phyloP scores from a whole-genome alignment of 78 protist genomes.

The Dictyostelium brefeldianum region DNA sequence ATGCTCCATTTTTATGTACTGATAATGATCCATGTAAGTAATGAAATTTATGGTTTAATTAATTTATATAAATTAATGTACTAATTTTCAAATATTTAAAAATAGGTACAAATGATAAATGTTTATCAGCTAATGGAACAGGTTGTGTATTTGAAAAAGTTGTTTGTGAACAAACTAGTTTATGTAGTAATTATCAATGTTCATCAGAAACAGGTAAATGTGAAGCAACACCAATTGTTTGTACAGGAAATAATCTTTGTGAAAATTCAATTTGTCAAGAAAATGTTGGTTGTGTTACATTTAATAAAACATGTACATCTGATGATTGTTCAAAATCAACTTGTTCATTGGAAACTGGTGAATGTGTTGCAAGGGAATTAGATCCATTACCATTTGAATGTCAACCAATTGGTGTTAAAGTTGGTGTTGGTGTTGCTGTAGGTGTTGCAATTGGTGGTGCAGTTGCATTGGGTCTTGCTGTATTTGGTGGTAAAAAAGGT shows the following conservation, averaged over 20 bases:
- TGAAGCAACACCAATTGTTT: neutral
- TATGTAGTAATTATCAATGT: neutral
- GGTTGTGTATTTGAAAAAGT: constrained; percentile 31
- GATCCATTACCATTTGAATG: constrained; percentile 65
- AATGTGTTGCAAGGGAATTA: constrained; percentile 26
- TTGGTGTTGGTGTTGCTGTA: constrained; percentile 45
- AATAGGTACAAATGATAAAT: constrained; percentile 57
- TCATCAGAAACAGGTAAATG: neutral
- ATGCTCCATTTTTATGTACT: neutral
- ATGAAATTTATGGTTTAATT: too few relatives aligned
- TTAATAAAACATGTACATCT: constrained; percentile 23
- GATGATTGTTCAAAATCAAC: constrained; percentile 21
- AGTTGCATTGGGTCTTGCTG: constrained; percentile 54
- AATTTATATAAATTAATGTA: too few relatives aligned
- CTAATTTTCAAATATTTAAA: too few relatives aligned
- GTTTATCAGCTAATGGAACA: neutral
- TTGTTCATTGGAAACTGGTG: constrained; percentile 26
- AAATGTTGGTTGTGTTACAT: constrained; percentile 41
- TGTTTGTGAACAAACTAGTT: neutral
- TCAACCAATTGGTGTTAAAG: constrained; percentile 46
- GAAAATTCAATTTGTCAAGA: constrained; percentile 15
- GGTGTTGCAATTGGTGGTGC: constrained; percentile 55
- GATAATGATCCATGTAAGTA: constrained; percentile 24
- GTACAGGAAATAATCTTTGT: neutral
- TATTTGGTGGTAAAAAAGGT: constrained; percentile 67